Evolutionary conservation across 176 grass and related monocot species (phyloP), one percentile per base, ranked within the genome.

Genomic region (Hordeum marinum): DNA sequence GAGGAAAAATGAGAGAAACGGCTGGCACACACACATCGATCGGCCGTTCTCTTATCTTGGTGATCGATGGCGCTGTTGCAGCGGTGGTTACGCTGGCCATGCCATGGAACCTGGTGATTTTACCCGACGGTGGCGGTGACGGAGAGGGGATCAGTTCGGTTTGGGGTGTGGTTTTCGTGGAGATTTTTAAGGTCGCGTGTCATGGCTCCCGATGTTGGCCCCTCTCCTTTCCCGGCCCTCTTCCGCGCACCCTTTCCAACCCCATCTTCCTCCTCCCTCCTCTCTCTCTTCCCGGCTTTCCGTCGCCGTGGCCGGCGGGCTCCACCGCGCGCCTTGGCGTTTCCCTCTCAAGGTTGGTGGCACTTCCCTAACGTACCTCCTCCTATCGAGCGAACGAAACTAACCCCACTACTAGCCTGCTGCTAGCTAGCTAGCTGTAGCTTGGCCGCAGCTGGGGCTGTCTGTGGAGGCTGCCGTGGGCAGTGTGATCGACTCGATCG

Each of bases 181-280:
- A 90, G 91, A 96, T 91, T 96, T 97, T 94, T 94, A 92, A 92
- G 88, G 94, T 94, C 80, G 84, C 42, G 52, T 76, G 91, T 97
- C 94, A 70, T 83, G 85, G 82, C 82, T 78, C 48, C 6, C 72
- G 85, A 92, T 83, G 77, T 85, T 87, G 80, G 77, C 80, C n/a
- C 58, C 43, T 87, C 87, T 68, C 83, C 85, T 83, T 82, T 54
- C 84, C 52, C 58, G 9, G 25, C 13, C 65, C 80, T 84, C 75
- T 77, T 83, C 3, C 31, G 55, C 11, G 21, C 15, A 52, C 29
- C 24, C 79, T 21, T 18, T 57, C 80, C 11, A 35, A 27, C 7
- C 5, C 35, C 23, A 63, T 70, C 26, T 18, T 57, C 79, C 8
- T 9, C 8, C 76, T 80, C 74, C 35, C 45, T 57, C 69, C 9